These are phyloP conservation scores for Candida cerambycidarum DNA, from an alignment of 805 yeast genomes.

Conservation along the genomic window DNA sequence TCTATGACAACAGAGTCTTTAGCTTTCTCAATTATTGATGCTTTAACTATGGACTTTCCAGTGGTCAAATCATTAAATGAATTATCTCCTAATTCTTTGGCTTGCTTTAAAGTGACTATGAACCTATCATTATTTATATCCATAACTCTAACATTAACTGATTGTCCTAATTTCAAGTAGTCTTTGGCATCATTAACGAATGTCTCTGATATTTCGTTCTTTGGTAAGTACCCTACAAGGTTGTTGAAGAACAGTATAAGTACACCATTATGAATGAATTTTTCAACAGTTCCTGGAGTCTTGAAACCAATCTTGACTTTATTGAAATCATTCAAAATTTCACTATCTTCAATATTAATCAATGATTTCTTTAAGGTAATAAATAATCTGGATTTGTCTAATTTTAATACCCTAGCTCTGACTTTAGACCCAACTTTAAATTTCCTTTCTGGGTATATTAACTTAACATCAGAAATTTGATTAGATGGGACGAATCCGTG, in stretches of 20 bases:
- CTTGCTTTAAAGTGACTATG: constrained; percentile 71
- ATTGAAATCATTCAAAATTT: constrained; percentile 41
- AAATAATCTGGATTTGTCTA: constrained; percentile 49
- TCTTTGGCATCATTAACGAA: constrained; percentile 76
- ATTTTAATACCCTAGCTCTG: constrained; percentile 66
- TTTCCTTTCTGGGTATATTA: constrained; percentile 88
- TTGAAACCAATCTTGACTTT: constrained; percentile 46
- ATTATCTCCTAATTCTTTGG: constrained; percentile 51
- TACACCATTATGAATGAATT: constrained; percentile 75
- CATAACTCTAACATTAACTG: constrained; percentile 67
- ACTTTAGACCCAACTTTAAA: constrained; percentile 83
- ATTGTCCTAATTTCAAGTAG: constrained; percentile 79
- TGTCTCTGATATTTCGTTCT: constrained; percentile 86
- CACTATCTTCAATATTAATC: constrained; percentile 62
- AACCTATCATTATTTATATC: constrained; percentile 59
- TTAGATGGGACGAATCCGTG: constrained; percentile 70
- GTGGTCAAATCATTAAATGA: constrained; percentile 47
- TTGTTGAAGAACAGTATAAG: constrained; percentile 80
- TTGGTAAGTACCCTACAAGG: constrained; percentile 78
- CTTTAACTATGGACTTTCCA: constrained; percentile 65
- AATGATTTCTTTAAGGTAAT: constrained; percentile 83
- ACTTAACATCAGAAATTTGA: constrained; percentile 81
- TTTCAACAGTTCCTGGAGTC: constrained; percentile 72
- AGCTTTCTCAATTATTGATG: constrained; percentile 67
- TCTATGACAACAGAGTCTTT: constrained; percentile 73